Evolutionary conservation across 225 moss, liverwort and hornwort species (phyloP).

Genomic region (Neckera pumila): DNA sequence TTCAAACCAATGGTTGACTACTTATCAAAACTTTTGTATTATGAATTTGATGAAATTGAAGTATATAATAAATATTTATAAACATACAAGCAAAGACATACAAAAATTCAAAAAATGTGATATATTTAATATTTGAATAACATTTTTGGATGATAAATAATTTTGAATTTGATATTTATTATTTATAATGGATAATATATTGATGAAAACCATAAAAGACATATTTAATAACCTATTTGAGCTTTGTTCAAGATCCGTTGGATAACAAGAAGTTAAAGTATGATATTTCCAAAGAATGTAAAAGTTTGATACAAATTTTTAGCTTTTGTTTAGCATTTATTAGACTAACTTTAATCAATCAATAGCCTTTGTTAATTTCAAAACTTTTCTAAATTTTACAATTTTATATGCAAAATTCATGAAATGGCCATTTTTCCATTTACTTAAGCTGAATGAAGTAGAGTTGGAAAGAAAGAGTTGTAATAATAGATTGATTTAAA

Average conservation of each 20-base stretch:
- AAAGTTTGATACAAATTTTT: background rate
- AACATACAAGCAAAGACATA: background rate
- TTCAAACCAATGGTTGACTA: no score
- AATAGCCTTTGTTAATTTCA: background rate
- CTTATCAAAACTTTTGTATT: fast-evolving
- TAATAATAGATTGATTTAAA: no score
- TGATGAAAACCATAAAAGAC: background rate
- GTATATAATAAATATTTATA: background rate
- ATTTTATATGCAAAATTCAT: background rate
- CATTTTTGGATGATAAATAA: background rate
- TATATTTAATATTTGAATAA: no score
- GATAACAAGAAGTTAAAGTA: background rate
- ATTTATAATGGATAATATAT: background rate
- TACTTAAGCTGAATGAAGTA: background rate
- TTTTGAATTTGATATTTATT: background rate
- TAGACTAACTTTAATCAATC: background rate
- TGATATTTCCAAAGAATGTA: background rate
- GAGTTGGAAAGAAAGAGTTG: no score
- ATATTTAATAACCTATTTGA: background rate
- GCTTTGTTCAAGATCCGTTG: background rate
- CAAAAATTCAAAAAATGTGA: no score
- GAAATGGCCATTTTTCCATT: background rate
- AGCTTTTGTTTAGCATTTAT: background rate
- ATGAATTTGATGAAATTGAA: background rate
- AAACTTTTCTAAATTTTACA: background rate